Base-by-base conservation (phyloP, 495 filamentous ascomycete genomes). In the Tirmania nivea region DNA sequence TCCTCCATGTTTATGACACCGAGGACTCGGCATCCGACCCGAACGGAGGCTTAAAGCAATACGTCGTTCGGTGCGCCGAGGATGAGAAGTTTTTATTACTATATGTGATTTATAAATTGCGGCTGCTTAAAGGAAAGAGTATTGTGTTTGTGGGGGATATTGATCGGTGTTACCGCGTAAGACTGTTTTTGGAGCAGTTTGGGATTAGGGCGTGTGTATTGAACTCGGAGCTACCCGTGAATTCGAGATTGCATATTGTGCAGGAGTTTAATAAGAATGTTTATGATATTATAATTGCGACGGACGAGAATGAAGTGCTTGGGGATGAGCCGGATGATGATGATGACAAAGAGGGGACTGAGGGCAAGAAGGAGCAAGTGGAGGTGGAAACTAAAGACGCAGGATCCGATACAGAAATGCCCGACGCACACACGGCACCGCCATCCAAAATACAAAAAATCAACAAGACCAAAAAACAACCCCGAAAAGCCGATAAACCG, bases 271-370 rank as follows among this genome's bases (percentile, higher is more conserved):
- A 96, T 69, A 83, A 84, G 70, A 82, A 81, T 42, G 76, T 90
- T 20, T 99, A 96, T 69, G 89, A 96, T 57, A 94, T 96, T 56
- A 86, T 99, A 55, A 88, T 99, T 60, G 90, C 90, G 5, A 84
- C 84, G 0, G 90, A 97, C 63, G 90, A 97, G 65, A 80, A 84
- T 62, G 88, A 94, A 64, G 73, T 92, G 6, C 62, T 94, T 52
- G 83, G 84, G 3, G 70, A 78, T 34, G 76, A 76, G 62, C 62
- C 73, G 59, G 65, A 74, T 63, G 58, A 58, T 7, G 34, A 25
- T 10, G 50, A 48, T 20, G 7, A 19, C 7, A 31, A 17, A 7
- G 39, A 45, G 9, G 8, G 4, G 8, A 19, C 3, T 8, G 37
- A 60, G 48, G 5, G 10, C 6, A 35, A 49, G 53, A 14, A 65